A percentile compares a stretch with the other conserved stretches of the same genome.
phyloP scores from a whole-genome alignment of 805 yeast genomes.

The Saturnispora saitoi region DNA sequence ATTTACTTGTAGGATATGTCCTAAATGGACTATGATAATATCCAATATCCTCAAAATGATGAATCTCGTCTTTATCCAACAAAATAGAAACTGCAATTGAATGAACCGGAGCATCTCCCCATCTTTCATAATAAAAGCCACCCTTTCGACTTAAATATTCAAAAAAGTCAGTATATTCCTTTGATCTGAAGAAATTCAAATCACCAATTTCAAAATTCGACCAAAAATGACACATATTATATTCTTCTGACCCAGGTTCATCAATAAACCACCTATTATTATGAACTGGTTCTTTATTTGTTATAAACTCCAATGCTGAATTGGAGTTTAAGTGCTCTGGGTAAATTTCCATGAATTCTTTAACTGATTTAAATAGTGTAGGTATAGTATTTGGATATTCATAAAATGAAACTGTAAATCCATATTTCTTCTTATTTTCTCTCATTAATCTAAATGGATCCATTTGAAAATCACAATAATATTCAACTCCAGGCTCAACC shows the following conservation, averaged over 20 bases:
- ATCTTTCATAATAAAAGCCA: slow-evolving; percentile 78
- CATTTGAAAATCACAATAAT: slow-evolving; percentile 78
- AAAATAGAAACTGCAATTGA: slow-evolving; percentile 58
- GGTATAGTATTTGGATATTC: slow-evolving; percentile 84
- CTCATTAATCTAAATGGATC: slow-evolving; percentile 83
- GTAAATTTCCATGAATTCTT: slow-evolving; percentile 47
- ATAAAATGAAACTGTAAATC: slow-evolving; percentile 74
- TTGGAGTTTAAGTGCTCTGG: slow-evolving; percentile 59
- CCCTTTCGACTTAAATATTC: slow-evolving; percentile 56
- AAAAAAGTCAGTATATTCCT: slow-evolving; percentile 54
- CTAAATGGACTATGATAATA: slow-evolving; percentile 65
- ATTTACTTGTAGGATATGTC: slow-evolving; percentile 49
- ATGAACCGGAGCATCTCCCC: slow-evolving; percentile 97
- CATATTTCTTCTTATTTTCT: slow-evolving; percentile 69
- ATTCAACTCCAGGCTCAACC: slow-evolving; percentile 88
- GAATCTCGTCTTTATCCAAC: slow-evolving; percentile 50
- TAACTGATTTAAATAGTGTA: slow-evolving; percentile 71
- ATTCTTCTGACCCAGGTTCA: slow-evolving; percentile 37
- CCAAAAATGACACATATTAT: slow-evolving; percentile 83
- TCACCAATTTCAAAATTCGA: slow-evolving; percentile 75
- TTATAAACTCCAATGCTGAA: slow-evolving; percentile 50
- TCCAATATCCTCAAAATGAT: slow-evolving; percentile 77
- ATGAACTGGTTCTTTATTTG: slow-evolving; percentile 43
- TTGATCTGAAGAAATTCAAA: slow-evolving; percentile 60
- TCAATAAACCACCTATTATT: slow-evolving; percentile 27